Evolutionary conservation across 2,329 filamentous ascomycete species (phyloP).

Genomic region (Metarhizium rileyi): DNA sequence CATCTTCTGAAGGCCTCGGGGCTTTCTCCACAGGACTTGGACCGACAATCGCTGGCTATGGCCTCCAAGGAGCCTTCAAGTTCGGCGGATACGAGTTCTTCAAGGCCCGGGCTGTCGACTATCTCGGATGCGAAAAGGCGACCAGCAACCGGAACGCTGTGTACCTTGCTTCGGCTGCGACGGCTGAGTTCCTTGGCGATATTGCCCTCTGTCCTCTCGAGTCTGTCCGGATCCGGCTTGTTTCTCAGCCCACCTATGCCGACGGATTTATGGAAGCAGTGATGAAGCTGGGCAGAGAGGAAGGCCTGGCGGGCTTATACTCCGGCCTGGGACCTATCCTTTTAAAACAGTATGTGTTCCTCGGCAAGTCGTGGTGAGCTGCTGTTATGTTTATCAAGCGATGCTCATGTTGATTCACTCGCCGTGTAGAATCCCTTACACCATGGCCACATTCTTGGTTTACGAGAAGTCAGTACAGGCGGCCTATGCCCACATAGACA

Average conservation of each 20-base stretch:
- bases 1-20: constrained; percentile 73
- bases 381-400: neutral
- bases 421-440: constrained; percentile 66
- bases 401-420: neutral
- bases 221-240: constrained; percentile 88
- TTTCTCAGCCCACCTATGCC: constrained; percentile 79
- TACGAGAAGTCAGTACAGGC: constrained; percentile 80
- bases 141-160: constrained; percentile 70
- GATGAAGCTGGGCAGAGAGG: constrained; percentile 70
- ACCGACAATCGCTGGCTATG: constrained; percentile 81
- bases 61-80: constrained; percentile 89
- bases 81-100: constrained; percentile 95
- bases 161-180: constrained; percentile 62
- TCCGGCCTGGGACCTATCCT: constrained; percentile 81
- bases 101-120: constrained; percentile 83
- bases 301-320: constrained; percentile 82
- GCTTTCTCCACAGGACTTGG: constrained; percentile 79
- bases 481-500: constrained; percentile 56
- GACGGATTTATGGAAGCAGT: constrained; percentile 71
- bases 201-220: constrained; percentile 85
- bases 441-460: constrained; percentile 91
- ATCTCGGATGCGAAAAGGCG: constrained; percentile 67
- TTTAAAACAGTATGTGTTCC: constrained; percentile 39
- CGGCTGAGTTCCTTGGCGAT: constrained; percentile 62
- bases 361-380: neutral